Base-by-base conservation (phyloP, 352 stramenopile genomes). In the Globisporangium radiosum region DNA sequence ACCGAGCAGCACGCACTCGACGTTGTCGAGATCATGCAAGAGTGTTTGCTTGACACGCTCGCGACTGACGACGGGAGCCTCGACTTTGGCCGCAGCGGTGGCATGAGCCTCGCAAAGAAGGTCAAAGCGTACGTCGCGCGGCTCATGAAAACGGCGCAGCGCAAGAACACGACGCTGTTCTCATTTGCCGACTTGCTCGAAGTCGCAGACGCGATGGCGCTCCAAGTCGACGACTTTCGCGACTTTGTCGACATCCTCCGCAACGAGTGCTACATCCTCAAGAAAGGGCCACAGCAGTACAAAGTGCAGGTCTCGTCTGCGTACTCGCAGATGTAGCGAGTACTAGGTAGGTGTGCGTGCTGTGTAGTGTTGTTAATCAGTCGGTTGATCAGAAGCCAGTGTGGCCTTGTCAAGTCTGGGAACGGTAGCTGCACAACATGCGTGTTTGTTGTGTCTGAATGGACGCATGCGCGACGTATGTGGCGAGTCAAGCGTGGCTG, bases 1-100 rank as follows among this genome's bases (percentile, higher is more conserved):
- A 92, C 95, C 4, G 82, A 83, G 39, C 70, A 97, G 65, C 95
- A 99, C 67, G 96, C 96, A 2, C 73, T 97, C 69, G 96, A 99
- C 75, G 96, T 99, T 15, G 90, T 99, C 7, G 90, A 98, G 52
- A 82, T 99, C 47, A 97, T 99, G 90, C 83, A 96, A 54, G 88
- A 97, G 60, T 97, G 85, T 53, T 64, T 98, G 19, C 73, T 94
- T 44, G 87, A 98, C 64, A 94, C 94, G 57, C 88, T 92, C 66
- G 87, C 71, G 13, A 93, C 95, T 25, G 92, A 97, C 53, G 78
- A 80, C 54, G 92, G 91, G 2, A 78, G 78, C 38, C 62, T 98
- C 50, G 92, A 98, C 63, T 93, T 94, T 59, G 73, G 80, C 15
- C 73, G 83, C 17, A 90, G 68, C 36, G 77, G 83, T 17, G 73